Percentiles rank a stretch among this genome's conserved stretches.
These are phyloP conservation scores for Rhodotorula toruloides DNA, from an alignment of 768 basidiomycete species.

Conservation along the genomic window DNA sequence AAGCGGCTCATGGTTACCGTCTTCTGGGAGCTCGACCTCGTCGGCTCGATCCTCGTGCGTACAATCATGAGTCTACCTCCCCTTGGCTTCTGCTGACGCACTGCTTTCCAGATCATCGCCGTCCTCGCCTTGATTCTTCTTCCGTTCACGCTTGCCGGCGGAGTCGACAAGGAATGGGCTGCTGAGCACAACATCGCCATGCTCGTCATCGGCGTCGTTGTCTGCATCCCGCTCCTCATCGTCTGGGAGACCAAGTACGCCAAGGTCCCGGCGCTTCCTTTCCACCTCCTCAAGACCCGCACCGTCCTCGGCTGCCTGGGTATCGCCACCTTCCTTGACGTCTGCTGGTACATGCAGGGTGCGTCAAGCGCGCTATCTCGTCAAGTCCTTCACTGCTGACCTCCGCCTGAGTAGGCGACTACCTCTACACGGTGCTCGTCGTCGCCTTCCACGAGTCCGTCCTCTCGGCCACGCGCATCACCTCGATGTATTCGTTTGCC, in stretches of 20 bases:
- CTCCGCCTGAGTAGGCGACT: conserved; percentile 9
- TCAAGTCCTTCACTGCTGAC: background rate
- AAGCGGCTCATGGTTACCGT: conserved; percentile 32
- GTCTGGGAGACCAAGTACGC: conserved; percentile 43
- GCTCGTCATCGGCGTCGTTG: conserved; percentile 44
- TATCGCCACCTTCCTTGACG: conserved; percentile 44
- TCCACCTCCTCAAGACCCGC: conserved; percentile 42
- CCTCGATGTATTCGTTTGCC: conserved; percentile 44
- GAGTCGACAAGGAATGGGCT: conserved; percentile 40
- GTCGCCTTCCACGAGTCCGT: conserved; percentile 43
- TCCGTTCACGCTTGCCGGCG: conserved; percentile 46
- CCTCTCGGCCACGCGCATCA: conserved; percentile 42
- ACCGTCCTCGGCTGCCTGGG: conserved; percentile 43
- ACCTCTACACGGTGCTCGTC: conserved; percentile 44
- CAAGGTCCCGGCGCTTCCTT: background rate
- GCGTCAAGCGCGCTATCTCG: too few species aligned
- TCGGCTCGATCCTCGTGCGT: conserved; percentile 44
- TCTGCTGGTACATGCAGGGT: background rate
- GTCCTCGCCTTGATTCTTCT: conserved; percentile 45
- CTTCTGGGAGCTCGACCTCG: conserved; percentile 46
- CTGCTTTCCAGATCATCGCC: conserved; percentile 26
- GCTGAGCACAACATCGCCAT: conserved; percentile 43
- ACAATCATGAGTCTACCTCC: background rate
- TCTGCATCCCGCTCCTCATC: conserved; percentile 42
- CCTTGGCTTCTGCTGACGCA: background rate